Evolutionary conservation across 306 rosid species (phyloP).

Genomic region (Vigna reflexopilosa): DNA sequence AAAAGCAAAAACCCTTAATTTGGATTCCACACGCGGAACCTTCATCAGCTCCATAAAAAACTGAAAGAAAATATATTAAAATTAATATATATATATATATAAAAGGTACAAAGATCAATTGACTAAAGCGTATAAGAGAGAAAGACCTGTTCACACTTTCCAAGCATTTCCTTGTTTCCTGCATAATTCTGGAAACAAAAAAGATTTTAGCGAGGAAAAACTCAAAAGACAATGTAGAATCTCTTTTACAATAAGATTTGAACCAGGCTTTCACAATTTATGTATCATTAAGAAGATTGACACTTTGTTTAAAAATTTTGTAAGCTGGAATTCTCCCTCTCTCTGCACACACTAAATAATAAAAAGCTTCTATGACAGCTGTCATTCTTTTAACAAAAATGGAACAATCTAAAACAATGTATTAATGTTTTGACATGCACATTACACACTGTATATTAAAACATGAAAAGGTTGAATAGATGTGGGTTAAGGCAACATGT

Average conservation of each 20-base stretch:
- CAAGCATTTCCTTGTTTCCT: conserved; percentile 90
- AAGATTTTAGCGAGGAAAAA: conserved; percentile 39
- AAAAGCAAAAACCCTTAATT: conserved; percentile 96
- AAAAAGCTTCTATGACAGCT: background rate
- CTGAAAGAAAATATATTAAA: conserved; percentile 56
- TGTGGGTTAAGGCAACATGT: background rate
- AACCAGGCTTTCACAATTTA: conserved; percentile 15
- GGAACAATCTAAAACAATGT: conserved; percentile 10
- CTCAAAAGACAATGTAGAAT: conserved; percentile 23
- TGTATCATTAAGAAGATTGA: conserved; percentile 20
- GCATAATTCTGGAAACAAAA: conserved; percentile 67
- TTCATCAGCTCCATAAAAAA: conserved; percentile 95
- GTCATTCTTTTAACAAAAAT: conserved; percentile 11
- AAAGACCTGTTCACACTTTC: conserved; percentile 96
- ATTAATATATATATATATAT: conserved; percentile 7
- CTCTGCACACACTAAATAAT: background rate
- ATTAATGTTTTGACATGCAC: conserved; percentile 5
- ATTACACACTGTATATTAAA: background rate
- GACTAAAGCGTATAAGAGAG: conserved; percentile 35
- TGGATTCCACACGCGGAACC: conserved; percentile 96
- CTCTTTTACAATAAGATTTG: conserved; percentile 13
- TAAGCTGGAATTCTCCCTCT: background rate
- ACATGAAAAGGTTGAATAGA: background rate
- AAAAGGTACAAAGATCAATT: conserved; percentile 20
- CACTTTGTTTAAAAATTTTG: conserved; percentile 16